Conservation (phyloP, 495 filamentous ascomycete genomes). For the Penicillium taxi region DNA sequence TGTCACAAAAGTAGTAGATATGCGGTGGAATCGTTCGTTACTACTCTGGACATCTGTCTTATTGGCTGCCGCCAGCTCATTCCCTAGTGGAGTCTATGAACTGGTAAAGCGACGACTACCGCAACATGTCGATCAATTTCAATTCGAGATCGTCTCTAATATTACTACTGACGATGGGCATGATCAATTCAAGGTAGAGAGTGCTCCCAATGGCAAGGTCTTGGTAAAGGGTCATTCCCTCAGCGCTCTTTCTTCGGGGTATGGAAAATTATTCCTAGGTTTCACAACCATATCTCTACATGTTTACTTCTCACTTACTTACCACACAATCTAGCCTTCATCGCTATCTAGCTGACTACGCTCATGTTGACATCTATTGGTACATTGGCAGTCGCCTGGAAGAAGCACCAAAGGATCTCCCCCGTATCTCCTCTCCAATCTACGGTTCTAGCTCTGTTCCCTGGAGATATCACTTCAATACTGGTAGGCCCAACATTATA, state of each 20-base stretch:
- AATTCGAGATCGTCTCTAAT: constrained; percentile 27
- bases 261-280: too few relatives aligned
- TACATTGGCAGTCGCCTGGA: constrained; percentile 27
- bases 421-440: constrained; percentile 9
- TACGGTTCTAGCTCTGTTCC: constrained; percentile 34
- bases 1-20: too few relatives aligned
- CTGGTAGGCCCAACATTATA: constrained; percentile 13
- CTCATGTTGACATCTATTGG: constrained; percentile 49
- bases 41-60: constrained; percentile 9
- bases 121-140: constrained; percentile 32
- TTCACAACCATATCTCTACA: neutral
- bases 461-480: constrained; percentile 50
- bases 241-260: constrained; percentile 42
- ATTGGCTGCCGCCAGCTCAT: constrained; percentile 15
- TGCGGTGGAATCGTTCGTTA: constrained; percentile 9
- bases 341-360: constrained; percentile 40
- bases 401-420: constrained; percentile 11
- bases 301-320: neutral
- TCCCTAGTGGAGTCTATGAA: constrained; percentile 36
- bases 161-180: constrained; percentile 14
- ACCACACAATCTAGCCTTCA: constrained; percentile 31
- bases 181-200: constrained; percentile 39
- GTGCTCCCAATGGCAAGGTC: constrained; percentile 30
- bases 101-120: constrained; percentile 42
- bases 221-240: constrained; percentile 37